Evolutionary conservation across 345 rosid genomes (phyloP), one percentile per base, ranked within the genome.

Genomic region (Brassica juncea): DNA sequence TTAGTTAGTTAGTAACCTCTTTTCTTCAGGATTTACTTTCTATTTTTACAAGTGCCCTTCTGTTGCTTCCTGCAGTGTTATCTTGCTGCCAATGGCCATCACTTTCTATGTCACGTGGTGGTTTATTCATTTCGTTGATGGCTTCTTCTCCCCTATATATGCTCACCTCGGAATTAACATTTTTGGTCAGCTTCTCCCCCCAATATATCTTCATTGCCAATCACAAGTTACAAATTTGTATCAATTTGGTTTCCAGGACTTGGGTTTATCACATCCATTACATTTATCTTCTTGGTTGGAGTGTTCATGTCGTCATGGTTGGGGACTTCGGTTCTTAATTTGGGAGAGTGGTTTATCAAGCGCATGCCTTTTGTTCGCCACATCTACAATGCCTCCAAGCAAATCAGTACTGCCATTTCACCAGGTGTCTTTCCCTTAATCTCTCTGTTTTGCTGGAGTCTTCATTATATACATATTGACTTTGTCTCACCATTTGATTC

Each of bases 231-330:
- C 23, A 8, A 11, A 55, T 71, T 31, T 59, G 66, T 82, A 76
- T 66, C 32, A 58, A 49, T 55, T 74, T 76, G 75, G 2, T 32
- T 12, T 82, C 66, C 77, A 95, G 99, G 98, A 82, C 93, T 95
- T 84, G 99, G 99, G 25, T 93, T 95, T 83, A 84, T 91, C 78
- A 95, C 99, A 16, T 95, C 99, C 68, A 83, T 95, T 65, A 88
- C 92, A 2, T 93, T 95, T 81, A 95, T 95, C 81, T 95, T 95
- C 90, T 76, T 93, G 91, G 89, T 95, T 79, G 99, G 99, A 67
- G 97, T 95, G 74, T 95, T 95, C 87, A 95, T 95, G 99, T 93
- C 99, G 60, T 95, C 99, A 15, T 95, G 99, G 99, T 82, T 95
- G 94, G 99, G 99, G 78, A 87, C 98, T 34, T 95, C 98, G 61